These are phyloP conservation scores for Pezicula neosporulosa DNA, from an alignment of 2,329 filamentous ascomycete species.

Conservation along the genomic window DNA sequence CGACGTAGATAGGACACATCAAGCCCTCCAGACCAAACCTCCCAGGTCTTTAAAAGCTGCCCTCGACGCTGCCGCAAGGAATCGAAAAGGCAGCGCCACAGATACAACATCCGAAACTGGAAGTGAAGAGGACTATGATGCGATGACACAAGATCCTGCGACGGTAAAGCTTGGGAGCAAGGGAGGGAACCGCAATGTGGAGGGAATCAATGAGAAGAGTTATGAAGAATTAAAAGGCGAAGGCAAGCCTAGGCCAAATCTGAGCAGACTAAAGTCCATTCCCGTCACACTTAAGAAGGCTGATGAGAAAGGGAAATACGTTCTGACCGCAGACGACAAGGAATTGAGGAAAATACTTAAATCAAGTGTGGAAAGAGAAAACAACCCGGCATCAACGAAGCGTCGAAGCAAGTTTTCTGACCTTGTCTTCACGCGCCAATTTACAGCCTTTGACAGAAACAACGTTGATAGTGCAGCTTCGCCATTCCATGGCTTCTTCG, in stretches of 20 bases:
- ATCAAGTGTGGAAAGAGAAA: slow-evolving; percentile 21
- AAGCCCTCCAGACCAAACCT: slow-evolving; percentile 4
- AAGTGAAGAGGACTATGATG: slow-evolving; percentile 28
- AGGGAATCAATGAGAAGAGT: slow-evolving; percentile 8
- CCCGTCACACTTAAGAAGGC: slow-evolving; percentile 25
- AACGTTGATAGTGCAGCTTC: slow-evolving; percentile 62
- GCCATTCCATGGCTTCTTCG: slow-evolving; percentile 77
- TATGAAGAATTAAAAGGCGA: slow-evolving; percentile 16
- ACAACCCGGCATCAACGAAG: slow-evolving; percentile 16
- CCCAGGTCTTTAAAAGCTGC: slow-evolving; percentile 23
- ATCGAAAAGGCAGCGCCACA: slow-evolving; percentile 7
- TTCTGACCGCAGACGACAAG: slow-evolving; percentile 23
- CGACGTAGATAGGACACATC: slow-evolving; percentile 7
- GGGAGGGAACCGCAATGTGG: slow-evolving; percentile 28
- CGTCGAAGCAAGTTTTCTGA: slow-evolving; percentile 38
- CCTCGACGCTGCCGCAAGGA: slow-evolving; percentile 12
- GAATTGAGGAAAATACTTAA: slow-evolving; percentile 22
- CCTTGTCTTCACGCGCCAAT: slow-evolving; percentile 68
- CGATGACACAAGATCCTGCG: slow-evolving; percentile 20
- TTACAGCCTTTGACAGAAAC: slow-evolving; percentile 72
- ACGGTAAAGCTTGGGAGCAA: slow-evolving; percentile 27
- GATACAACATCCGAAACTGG: slow-evolving; percentile 18
- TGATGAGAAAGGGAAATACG: slow-evolving; percentile 22
- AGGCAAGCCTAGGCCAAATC: slow-evolving; percentile 7
- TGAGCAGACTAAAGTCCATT: slow-evolving; percentile 20